Percentiles rank a stretch among this genome's conserved stretches.
These are phyloP conservation scores for Syncephalastrum sp. DNA, from an alignment of 371 early-diverging fungal species.

Conservation along the genomic window DNA sequence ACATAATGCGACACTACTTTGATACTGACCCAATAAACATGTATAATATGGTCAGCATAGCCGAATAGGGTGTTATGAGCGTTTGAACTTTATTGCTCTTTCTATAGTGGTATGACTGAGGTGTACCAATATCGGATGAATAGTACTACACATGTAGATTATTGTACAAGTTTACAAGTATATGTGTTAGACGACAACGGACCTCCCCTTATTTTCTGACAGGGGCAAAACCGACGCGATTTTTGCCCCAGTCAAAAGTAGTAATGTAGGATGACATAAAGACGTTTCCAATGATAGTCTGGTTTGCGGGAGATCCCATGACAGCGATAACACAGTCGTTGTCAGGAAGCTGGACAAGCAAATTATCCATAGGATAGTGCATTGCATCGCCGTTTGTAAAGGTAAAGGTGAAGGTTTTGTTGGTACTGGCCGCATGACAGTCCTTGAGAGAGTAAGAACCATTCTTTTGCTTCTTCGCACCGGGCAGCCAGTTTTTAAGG, in stretches of 20 bases:
- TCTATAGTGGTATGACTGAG: no score
- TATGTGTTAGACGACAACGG: no score
- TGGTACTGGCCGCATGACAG: conserved; percentile 8
- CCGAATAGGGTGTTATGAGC: no score
- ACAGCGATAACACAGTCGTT: conserved; percentile 21
- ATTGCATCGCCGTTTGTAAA: conserved; percentile 9
- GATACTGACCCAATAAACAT: no score
- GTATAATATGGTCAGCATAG: no score
- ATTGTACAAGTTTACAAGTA: no score
- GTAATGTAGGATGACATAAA: conserved; percentile 31
- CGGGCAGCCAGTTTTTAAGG: conserved; percentile 8
- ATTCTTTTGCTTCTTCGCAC: neutral
- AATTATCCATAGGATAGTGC: neutral
- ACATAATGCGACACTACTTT: no score
- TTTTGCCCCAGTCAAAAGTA: conserved; percentile 34
- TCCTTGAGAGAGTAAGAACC: conserved; percentile 7
- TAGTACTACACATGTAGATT: no score
- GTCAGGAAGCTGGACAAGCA: neutral
- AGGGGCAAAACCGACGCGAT: conserved; percentile 36
- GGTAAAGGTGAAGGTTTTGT: neutral
- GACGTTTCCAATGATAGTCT: conserved; percentile 33
- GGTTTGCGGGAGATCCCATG: conserved; percentile 10
- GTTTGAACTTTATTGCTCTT: no score
- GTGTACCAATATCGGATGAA: no score
- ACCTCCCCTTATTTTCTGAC: neutral